phyloP scores from a whole-genome alignment of 306 rosid genomes.

The Citrullus amarus region DNA sequence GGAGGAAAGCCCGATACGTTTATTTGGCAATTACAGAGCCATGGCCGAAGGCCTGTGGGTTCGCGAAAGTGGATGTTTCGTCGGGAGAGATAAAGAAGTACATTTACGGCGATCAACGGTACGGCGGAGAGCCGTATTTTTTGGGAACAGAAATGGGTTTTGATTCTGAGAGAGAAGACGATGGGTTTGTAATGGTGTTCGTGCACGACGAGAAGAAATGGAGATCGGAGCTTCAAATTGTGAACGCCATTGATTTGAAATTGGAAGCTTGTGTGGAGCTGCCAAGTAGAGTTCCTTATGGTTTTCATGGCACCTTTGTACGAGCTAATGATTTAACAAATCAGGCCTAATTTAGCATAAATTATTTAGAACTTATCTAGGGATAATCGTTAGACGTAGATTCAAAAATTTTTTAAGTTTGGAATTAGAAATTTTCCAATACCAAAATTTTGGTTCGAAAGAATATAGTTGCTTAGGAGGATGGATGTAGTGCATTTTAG shows the following conservation, averaged over 20 bases:
- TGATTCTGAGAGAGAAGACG: not conserved
- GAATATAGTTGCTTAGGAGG: too few relatives aligned
- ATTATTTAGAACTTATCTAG: not conserved
- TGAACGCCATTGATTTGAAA: constrained; percentile 3
- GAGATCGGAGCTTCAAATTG: constrained; percentile 6
- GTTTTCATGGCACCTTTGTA: constrained; percentile 5
- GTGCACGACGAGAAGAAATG: not conserved
- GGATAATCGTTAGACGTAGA: too few relatives aligned
- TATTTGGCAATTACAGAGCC: constrained; percentile 10
- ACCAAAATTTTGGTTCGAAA: too few relatives aligned
- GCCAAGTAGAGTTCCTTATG: not conserved
- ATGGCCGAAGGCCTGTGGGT: not conserved
- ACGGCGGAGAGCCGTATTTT: constrained; percentile 6
- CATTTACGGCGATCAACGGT: not conserved
- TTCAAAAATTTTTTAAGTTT: too few relatives aligned
- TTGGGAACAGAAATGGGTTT: not conserved
- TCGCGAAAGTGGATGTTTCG: not conserved
- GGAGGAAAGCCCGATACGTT: not conserved
- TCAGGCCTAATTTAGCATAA: not conserved
- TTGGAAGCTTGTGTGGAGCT: not conserved
- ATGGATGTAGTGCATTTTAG: too few relatives aligned
- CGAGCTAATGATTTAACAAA: not conserved
- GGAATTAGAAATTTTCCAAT: too few relatives aligned
- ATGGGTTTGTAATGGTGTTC: not conserved
- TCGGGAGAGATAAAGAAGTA: constrained; percentile 2